Conservation (phyloP, 75 land plant species). For the Gnetum montanum region DNA sequence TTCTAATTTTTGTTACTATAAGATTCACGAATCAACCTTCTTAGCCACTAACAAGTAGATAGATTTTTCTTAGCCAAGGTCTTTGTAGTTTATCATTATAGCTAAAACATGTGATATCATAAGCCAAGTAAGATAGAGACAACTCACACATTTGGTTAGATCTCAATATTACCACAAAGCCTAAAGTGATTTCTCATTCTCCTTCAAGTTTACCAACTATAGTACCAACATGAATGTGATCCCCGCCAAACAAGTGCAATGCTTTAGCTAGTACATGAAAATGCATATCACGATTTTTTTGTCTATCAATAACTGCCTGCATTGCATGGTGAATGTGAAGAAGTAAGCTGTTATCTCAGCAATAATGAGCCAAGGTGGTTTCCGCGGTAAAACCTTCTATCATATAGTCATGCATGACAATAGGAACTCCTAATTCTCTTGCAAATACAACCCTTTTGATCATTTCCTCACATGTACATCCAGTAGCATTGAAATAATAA, state of each 20-base stretch:
- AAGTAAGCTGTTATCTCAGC: constrained; percentile 10
- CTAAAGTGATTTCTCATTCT: not conserved
- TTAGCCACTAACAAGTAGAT: too few species aligned
- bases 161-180: too few species aligned
- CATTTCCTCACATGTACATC: constrained; percentile 16
- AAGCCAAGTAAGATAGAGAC: too few species aligned
- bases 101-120: too few species aligned
- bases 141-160: too few species aligned
- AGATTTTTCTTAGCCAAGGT: too few species aligned
- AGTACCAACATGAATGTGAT: not conserved
- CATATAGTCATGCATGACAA: constrained; percentile 13
- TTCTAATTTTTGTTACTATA: too few species aligned
- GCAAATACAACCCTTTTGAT: constrained; percentile 7
- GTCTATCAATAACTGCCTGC: not conserved
- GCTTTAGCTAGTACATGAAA: not conserved
- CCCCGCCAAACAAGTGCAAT: not conserved
- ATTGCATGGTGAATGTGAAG: not conserved
- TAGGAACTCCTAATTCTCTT: constrained; percentile 10
- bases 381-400: constrained; percentile 7
- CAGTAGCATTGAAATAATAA: constrained; percentile 2
- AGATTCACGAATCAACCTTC: too few species aligned
- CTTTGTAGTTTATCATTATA: too few species aligned
- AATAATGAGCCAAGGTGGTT: constrained; percentile 13
- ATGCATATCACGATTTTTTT: not conserved
- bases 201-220: not conserved